Evolutionary conservation across 768 basidiomycete genomes (phyloP).

Genomic region (Leccinellum luteum): DNA sequence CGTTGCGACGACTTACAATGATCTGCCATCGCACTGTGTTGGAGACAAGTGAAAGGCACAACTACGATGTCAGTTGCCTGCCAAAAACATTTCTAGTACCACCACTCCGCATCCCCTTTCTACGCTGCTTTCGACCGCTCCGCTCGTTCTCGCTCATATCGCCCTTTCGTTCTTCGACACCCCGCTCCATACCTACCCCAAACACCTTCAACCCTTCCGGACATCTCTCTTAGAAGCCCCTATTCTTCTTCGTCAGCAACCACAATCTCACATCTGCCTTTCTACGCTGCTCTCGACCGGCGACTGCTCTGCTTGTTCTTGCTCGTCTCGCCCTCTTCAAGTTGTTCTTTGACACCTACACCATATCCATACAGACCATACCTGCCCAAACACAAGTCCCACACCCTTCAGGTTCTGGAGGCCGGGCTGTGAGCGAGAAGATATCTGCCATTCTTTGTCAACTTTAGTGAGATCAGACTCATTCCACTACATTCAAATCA

Average conservation of each 20-base stretch:
- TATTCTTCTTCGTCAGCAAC: conserved; percentile 12
- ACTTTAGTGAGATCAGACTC: no score
- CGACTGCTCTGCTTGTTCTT: no score
- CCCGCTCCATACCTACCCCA: conserved; percentile 88
- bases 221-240: conserved; percentile 29
- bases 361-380: no score
- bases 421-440: no score
- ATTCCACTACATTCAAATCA: no score
- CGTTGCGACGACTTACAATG: conserved; percentile 16
- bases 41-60: background rate
- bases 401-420: no score
- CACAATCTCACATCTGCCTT: no score
- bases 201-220: conserved; percentile 71
- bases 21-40: conserved; percentile 14
- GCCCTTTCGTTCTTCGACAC: conserved; percentile 47
- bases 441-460: no score
- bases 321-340: no score
- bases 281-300: no score
- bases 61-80: conserved; percentile 31
- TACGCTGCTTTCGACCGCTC: conserved; percentile 73
- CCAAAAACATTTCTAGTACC: conserved; percentile 90
- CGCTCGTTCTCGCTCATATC: conserved; percentile 64
- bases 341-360: no score
- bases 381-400: no score
- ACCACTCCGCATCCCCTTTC: conserved; percentile 82